phyloP scores from a whole-genome alignment of 331 rosid species.

The Cydonia oblonga region DNA sequence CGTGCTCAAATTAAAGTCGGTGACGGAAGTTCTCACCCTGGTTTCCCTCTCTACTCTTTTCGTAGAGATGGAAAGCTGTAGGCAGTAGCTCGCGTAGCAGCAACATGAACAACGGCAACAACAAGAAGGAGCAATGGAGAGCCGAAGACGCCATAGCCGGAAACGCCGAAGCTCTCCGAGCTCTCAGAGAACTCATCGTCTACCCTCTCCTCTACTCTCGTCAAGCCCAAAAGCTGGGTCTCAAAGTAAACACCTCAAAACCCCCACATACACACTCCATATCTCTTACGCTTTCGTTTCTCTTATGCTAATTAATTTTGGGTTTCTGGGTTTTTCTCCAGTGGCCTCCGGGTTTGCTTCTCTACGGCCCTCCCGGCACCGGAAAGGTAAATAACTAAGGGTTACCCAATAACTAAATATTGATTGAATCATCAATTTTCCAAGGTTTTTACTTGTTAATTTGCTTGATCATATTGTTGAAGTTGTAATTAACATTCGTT shows the following conservation, averaged over 20 bases:
- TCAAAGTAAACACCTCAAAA: constrained; percentile 31
- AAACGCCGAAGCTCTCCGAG: constrained; percentile 53
- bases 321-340: constrained; percentile 26
- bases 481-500: neutral
- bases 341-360: constrained; percentile 76
- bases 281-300: neutral
- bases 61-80: constrained; percentile 26
- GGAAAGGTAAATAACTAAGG: constrained; percentile 52
- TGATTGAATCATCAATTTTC: neutral
- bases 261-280: neutral
- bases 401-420: neutral
- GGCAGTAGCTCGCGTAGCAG: neutral
- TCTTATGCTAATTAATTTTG: constrained; percentile 1
- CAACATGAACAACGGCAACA: neutral
- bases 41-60: neutral
- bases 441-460: neutral
- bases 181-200: constrained; percentile 62
- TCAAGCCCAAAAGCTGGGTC: constrained; percentile 51
- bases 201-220: constrained; percentile 47
- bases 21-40: neutral
- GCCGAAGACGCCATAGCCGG: constrained; percentile 81
- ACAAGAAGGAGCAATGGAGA: constrained; percentile 20
- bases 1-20: neutral
- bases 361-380: constrained; percentile 91
- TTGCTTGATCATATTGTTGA: neutral